Base-by-base conservation (phyloP, 2,329 filamentous ascomycete genomes). In the Ilyonectria sp. region DNA sequence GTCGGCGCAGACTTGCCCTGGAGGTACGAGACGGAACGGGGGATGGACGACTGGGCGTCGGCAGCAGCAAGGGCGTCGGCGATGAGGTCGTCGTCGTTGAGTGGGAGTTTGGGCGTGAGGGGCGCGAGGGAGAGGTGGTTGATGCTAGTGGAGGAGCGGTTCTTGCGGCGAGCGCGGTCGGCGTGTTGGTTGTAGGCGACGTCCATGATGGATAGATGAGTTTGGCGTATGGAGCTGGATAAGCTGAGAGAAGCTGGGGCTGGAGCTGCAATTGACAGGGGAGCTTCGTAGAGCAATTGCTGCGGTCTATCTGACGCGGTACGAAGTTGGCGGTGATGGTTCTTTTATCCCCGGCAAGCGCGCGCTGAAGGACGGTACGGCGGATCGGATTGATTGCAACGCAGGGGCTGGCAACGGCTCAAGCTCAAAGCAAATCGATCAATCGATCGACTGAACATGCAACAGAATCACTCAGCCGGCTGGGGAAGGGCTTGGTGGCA, bases 61-160 rank as follows among this genome's bases (percentile, higher is more conserved):
- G 68, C 62, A 43, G 62, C 62, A 50, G 26, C 26, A 31, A 73
- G 62, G 50, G 62, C 71, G 60, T 85, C 82, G 69, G 78, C 76
- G 35, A 85, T 75, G 71, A 85, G 82, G 57, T 88, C 85, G 63
- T 82, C 80, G 74, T 90, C 88, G 67, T 84, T 81, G 64, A 91
- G 80, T 47, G 90, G 89, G 9, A 92, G 83, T 76, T 87, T 88
- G 58, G 86, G 85, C 26, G 90, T 91, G 61, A 92, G 81, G 31
- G 90, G 90, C n/a, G 88, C 90, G 65, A 92, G 88, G 15, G 87
- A 86, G 66, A 91, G 84, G 73, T 90, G 86, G 74, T 87, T 87
- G 69, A 91, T 81, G 78, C 86, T 90, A 55, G 85, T 87, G 31
- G 85, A 84, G 23, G 89, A 90, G 72, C 86, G 85, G 74, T 86